Conservation (phyloP, 805 yeast genomes). For the Geotrichum ghanense region DNA sequence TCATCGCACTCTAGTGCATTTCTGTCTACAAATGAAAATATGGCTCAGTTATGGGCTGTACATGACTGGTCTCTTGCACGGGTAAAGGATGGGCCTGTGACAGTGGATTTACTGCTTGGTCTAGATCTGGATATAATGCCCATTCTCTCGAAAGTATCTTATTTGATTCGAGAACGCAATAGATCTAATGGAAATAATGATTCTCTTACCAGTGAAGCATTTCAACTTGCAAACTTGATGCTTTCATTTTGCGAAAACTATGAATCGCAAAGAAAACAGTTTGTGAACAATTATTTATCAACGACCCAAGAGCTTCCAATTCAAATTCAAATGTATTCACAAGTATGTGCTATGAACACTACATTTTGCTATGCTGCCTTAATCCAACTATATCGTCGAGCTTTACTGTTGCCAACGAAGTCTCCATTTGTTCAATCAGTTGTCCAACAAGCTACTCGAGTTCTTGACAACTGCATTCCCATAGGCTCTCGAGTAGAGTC, state of each 20-base stretch:
- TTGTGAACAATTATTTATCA: neutral
- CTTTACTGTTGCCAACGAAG: slow-evolving; percentile 34
- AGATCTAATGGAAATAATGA: slow-evolving; percentile 9
- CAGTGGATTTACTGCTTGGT: slow-evolving; percentile 30
- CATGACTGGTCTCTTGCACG: slow-evolving; percentile 11
- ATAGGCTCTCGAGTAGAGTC: slow-evolving; percentile 40
- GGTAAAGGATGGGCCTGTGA: neutral
- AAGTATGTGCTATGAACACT: slow-evolving; percentile 37
- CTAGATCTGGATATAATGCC: slow-evolving; percentile 55
- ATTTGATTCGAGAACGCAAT: slow-evolving; percentile 27
- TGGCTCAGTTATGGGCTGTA: slow-evolving; percentile 24
- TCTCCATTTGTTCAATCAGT: slow-evolving; percentile 39
- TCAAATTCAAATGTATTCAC: slow-evolving; percentile 14
- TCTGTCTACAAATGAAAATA: slow-evolving; percentile 21
- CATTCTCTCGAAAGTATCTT: slow-evolving; percentile 39
- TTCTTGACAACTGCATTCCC: slow-evolving; percentile 31
- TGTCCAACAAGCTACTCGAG: slow-evolving; percentile 30
- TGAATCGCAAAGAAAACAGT: slow-evolving; percentile 6
- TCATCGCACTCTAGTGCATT: slow-evolving; percentile 27
- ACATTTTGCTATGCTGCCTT: slow-evolving; percentile 42
- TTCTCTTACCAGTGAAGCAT: slow-evolving; percentile 26
- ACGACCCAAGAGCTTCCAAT: slow-evolving; percentile 12
- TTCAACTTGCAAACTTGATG: slow-evolving; percentile 30
- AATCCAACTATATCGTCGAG: slow-evolving; percentile 46
- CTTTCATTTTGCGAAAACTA: slow-evolving; percentile 16